These are phyloP conservation scores for Lolium perenne DNA, from an alignment of 176 grass and related monocot species.

Conservation along the genomic window DNA sequence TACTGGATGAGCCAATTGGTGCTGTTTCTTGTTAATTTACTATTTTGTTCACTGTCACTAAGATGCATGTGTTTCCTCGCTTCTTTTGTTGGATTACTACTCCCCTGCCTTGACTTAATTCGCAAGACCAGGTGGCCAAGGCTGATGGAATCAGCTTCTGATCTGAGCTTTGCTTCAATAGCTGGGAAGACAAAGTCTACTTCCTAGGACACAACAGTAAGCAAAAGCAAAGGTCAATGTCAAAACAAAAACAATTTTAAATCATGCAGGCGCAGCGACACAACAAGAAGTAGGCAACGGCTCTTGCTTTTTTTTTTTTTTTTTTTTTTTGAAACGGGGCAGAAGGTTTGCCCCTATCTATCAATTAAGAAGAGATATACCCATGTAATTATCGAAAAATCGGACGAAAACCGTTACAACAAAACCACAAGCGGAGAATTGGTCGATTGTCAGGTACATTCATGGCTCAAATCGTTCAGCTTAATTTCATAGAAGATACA, in stretches of 20 bases:
- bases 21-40: background rate
- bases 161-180: background rate
- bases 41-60: background rate
- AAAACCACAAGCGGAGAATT: background rate
- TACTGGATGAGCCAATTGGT: background rate
- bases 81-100: background rate
- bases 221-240: background rate
- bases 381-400: too few species aligned
- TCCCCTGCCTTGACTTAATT: background rate
- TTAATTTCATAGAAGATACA: background rate
- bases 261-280: too few species aligned
- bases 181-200: background rate
- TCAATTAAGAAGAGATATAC: too few species aligned
- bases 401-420: too few species aligned
- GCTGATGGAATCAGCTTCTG: background rate
- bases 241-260: too few species aligned
- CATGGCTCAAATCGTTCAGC: background rate
- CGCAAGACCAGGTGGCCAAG: background rate
- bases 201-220: background rate
- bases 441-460: background rate
- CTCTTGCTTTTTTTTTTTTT: too few species aligned
- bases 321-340: too few species aligned
- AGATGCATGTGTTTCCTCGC: background rate
- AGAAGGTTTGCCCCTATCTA: too few species aligned
- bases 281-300: too few species aligned